A percentile compares a stretch with the other conserved stretches of the same genome.
Conservation (phyloP, 805 yeast species). For the Starmerella vaccinii region DNA sequence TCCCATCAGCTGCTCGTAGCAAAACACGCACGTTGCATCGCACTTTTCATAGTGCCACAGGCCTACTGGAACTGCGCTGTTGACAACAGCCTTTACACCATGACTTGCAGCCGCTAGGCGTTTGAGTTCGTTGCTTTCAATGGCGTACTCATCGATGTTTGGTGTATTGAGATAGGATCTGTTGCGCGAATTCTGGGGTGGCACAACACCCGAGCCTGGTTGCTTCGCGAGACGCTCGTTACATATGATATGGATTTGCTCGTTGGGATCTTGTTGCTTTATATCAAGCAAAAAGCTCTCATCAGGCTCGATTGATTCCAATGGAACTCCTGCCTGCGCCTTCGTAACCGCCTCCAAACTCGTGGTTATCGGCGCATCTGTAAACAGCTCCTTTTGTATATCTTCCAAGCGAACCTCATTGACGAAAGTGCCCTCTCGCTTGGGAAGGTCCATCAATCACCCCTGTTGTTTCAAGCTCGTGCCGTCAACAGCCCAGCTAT, state of each 20-base stretch:
- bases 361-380: not conserved
- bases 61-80: conserved; percentile 1
- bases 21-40: conserved; percentile 10
- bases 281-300: not conserved
- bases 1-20: conserved; percentile 15
- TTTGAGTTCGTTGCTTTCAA: not conserved
- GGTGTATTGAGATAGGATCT: not conserved
- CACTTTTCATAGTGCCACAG: conserved; percentile 8
- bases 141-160: not conserved
- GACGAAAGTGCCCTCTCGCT: not conserved
- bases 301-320: not conserved
- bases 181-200: not conserved
- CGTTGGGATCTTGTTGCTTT: not conserved
- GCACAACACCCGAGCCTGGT: not conserved
- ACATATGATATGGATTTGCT: not conserved
- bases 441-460: not conserved
- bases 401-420: not conserved
- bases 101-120: not conserved
- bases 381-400: not conserved
- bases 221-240: not conserved
- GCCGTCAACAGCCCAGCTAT: no score
- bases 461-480: not conserved
- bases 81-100: not conserved
- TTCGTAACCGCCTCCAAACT: not conserved
- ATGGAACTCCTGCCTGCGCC: not conserved